Evolutionary conservation across 306 rosid species (phyloP), one percentile per base, ranked within the genome.

Genomic region (Corylus americana): DNA sequence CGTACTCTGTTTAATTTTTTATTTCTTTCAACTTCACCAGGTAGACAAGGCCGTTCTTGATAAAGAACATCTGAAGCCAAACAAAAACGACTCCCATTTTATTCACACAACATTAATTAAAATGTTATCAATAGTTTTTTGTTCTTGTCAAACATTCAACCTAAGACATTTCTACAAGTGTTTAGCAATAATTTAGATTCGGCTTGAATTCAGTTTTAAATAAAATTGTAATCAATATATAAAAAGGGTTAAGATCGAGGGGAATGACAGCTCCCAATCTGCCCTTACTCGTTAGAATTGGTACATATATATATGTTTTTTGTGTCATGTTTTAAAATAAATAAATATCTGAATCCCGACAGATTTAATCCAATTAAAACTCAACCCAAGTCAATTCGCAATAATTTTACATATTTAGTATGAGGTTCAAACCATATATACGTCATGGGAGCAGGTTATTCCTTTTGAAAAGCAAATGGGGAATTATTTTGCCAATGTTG

Each of bases 401-500:
- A 42, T 42, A 42, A 42, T 6, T 5, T 42, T 42, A 45, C 27
- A 54, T 62, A 8, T 5, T 0, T 42, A 27, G 58, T 4, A 71
- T 12, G 22, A 4, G 27, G 57, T 48, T 71, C 75, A 71, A 49
- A 71, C 8, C 45, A 42, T 7, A n/a, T 58, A 10, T 17, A 78
- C 75, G 76, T 77, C 76, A 78, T 11, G 22, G 59, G 55, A 25
- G 22, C 16, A 29, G 48, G 45, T 66, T 80, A 58, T 77, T 73
- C 58, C 8, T 55, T 45, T 29, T 73, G 84, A 80, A 80, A 82
- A 71, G 39, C 80, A 74, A 71, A 12, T 12, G 4, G 45, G 44
- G 27, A 47, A 78, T 18, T 81, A 74, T 59, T 71, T 74, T 70
- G 59, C 71, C 55, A 53, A 73, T 75, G 85, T 74, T 69, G 86